These are phyloP conservation scores for Coemansia sp. DNA, from an alignment of 192 early-diverging fungal species.

Conservation along the genomic window DNA sequence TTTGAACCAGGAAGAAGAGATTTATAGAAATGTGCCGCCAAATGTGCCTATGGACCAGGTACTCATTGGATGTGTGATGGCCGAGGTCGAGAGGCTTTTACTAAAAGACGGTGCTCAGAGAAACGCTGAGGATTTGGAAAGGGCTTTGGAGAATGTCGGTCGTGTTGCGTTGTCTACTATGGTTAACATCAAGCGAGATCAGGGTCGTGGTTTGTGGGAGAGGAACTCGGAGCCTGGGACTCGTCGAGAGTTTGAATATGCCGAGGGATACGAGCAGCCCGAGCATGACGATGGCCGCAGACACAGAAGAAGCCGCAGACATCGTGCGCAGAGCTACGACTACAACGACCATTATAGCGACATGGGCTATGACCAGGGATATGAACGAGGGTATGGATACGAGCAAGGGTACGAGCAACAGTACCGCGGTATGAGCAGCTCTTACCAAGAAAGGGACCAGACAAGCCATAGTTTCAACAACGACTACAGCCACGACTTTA, in stretches of 20 bases:
- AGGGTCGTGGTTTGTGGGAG: not conserved
- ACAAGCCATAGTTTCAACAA: not conserved
- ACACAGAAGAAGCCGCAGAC: too few relatives aligned
- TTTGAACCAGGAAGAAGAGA: not conserved
- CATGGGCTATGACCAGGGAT: too few relatives aligned
- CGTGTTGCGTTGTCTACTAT: not conserved
- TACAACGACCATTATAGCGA: too few relatives aligned
- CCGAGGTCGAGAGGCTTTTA: not conserved
- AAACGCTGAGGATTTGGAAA: not conserved
- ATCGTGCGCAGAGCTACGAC: too few relatives aligned
- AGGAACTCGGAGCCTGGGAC: not conserved
- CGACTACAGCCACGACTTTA: not conserved
- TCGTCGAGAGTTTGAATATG: too few relatives aligned
- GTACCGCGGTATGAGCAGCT: too few relatives aligned
- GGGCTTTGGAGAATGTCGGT: not conserved
- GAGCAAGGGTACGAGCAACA: too few relatives aligned
- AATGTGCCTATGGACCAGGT: not conserved
- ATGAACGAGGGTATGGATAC: too few relatives aligned
- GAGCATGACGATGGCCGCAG: too few relatives aligned
- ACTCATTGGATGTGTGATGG: not conserved
- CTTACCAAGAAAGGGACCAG: not conserved
- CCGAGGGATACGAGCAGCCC: too few relatives aligned
- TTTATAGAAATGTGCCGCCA: not conserved
- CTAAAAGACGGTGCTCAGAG: not conserved
- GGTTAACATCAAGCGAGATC: not conserved